Evolutionary conservation across 495 filamentous ascomycete species (phyloP), one percentile per base, ranked within the genome.

Genomic region (Xylaria castorea): DNA sequence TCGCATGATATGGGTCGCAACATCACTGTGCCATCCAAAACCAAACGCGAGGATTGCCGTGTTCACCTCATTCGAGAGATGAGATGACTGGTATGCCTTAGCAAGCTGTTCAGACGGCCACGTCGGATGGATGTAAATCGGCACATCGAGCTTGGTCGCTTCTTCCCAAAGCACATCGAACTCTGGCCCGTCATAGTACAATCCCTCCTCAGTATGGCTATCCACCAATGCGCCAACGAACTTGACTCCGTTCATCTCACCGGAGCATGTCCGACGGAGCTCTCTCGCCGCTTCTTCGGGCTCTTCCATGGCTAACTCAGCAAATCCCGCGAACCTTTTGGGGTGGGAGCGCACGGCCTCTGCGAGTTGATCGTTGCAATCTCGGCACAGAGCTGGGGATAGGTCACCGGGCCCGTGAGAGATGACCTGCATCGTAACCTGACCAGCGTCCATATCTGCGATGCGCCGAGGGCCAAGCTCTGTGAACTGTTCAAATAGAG

Each of bases 141-240:
- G 88, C 0, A 89, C 86, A 63, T 88, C 83, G 0, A 91, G 83
- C 18, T 82, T 77, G 64, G 87, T 80, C 6, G 86, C 88, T 9
- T 74, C 80, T 25, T 77, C 77, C 74, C 85, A 91, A 9, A 89
- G 67, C 50, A 74, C 72, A 40, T 81, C 79, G 75, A 84, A 89
- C 30, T 79, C 80, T 6, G 71, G 69, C 14, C 76, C 82, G 30
- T 89, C 86, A 71, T 85, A 87, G 79, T 83, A 85, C n/a, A 72
- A 73, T 40, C 86, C 85, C 38, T 85, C 79, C 11, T 77, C 76
- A 11, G 75, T 53, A 74, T 89, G 85, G 70, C 86, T 86, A 66
- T 89, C 87, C 1, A 91, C 81, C 63, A 91, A 71, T 1, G 89
- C 88, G 6, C 89, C 90, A 0, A 90, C 81, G 69, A 90, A 89